Percentiles rank a stretch among this genome's conserved stretches.
These are phyloP conservation scores for Chaetothyriales sp. DNA, from an alignment of 2,329 filamentous ascomycete species.

Conservation along the genomic window DNA sequence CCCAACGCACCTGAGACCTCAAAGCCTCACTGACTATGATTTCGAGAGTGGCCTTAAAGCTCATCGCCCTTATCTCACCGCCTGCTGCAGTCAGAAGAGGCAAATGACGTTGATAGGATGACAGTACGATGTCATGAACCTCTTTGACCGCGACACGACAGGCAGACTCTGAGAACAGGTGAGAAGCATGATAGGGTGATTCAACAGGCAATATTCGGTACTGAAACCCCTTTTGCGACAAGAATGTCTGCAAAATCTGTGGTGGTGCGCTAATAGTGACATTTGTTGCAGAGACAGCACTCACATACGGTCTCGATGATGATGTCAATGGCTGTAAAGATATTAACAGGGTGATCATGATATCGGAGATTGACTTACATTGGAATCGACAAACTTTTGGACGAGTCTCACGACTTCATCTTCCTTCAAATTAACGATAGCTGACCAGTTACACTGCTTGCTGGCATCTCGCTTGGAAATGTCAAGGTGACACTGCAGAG, in stretches of 20 bases:
- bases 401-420: constrained; percentile 16
- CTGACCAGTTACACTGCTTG: constrained; percentile 17
- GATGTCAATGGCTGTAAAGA: constrained; percentile 28
- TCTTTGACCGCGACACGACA: constrained; percentile 24
- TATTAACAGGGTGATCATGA: constrained; percentile 28
- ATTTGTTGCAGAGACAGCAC: constrained; percentile 44
- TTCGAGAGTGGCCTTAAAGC: constrained; percentile 1
- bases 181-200: constrained; percentile 2
- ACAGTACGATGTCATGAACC: constrained; percentile 13
- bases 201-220: not conserved
- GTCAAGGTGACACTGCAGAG: constrained; percentile 29
- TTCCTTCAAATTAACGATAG: constrained; percentile 15
- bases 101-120: constrained; percentile 1
- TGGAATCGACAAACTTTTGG: constrained; percentile 8
- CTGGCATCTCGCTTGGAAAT: constrained; percentile 24
- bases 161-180: constrained; percentile 16
- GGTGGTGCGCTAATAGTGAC: constrained; percentile 46
- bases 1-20: constrained; percentile 4
- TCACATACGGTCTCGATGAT: constrained; percentile 36
- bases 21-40: constrained; percentile 1
- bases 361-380: constrained; percentile 9
- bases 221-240: constrained; percentile 29
- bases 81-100: constrained; percentile 1
- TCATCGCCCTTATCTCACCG: not conserved
- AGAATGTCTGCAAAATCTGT: constrained; percentile 36